phyloP scores from a whole-genome alignment of 257 asterid species.

The Jaltomata sinuosa region DNA sequence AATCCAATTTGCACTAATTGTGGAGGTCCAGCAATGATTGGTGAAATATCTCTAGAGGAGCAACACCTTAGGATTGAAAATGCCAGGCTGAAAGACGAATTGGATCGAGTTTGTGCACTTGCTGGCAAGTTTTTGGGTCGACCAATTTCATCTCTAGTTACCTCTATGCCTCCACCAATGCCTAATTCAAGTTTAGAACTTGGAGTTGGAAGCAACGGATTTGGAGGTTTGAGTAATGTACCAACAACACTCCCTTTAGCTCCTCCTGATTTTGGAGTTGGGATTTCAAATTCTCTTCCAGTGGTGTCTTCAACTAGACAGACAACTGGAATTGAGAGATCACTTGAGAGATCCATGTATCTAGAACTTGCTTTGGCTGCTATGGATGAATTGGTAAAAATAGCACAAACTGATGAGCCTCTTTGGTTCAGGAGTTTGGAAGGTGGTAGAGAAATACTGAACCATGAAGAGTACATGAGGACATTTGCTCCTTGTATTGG shows the following conservation, averaged over 20 bases:
- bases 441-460: constrained; percentile 41
- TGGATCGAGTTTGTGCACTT: constrained; percentile 47
- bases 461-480: constrained; percentile 37
- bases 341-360: constrained; percentile 72
- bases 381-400: constrained; percentile 79
- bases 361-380: constrained; percentile 83
- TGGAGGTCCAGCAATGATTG: constrained; percentile 50
- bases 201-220: constrained; percentile 65
- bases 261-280: constrained; percentile 39
- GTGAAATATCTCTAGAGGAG: constrained; percentile 43
- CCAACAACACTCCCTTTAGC: constrained; percentile 30
- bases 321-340: constrained; percentile 25
- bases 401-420: constrained; percentile 66
- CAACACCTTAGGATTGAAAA: constrained; percentile 50
- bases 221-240: constrained; percentile 18
- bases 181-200: constrained; percentile 65
- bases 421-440: constrained; percentile 63
- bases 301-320: constrained; percentile 17
- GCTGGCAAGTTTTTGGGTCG: constrained; percentile 56
- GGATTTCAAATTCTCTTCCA: constrained; percentile 26
- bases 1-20: constrained; percentile 48
- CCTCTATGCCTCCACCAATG: constrained; percentile 25
- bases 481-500: constrained; percentile 38
- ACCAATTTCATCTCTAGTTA: constrained; percentile 22
- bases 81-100: constrained; percentile 38